These are phyloP conservation scores for Ramaria rubella DNA, from an alignment of 768 basidiomycete species.

Conservation along the genomic window DNA sequence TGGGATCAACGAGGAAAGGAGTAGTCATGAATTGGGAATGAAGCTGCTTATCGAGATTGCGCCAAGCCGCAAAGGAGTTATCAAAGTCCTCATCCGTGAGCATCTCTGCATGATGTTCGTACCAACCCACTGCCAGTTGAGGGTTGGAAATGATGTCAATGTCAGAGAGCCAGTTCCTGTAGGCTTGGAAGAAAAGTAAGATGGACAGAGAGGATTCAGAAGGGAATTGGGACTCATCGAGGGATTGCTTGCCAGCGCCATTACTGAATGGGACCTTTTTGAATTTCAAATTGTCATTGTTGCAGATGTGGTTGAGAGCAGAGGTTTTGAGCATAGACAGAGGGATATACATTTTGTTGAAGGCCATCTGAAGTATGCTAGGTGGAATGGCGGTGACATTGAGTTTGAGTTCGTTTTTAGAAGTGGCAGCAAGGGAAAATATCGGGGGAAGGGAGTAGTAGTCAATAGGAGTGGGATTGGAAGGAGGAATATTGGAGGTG, in stretches of 20 bases:
- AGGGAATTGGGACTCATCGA: neutral
- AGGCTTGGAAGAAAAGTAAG: neutral
- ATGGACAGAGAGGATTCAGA: neutral
- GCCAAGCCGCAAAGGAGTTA: neutral
- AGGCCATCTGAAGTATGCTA: neutral
- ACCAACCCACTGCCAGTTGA: neutral
- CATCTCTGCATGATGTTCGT: neutral
- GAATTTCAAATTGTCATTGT: neutral
- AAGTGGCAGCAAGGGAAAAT: neutral
- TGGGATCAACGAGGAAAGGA: neutral
- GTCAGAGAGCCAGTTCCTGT: neutral
- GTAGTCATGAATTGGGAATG: neutral
- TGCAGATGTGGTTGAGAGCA: neutral
- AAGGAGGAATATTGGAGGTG: neutral
- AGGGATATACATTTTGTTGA: neutral
- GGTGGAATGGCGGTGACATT: neutral
- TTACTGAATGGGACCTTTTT: neutral
- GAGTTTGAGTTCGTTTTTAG: neutral
- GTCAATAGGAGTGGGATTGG: neutral
- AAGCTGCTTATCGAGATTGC: neutral
- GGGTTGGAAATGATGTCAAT: neutral
- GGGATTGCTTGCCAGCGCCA: neutral
- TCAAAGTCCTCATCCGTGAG: neutral
- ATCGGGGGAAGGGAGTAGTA: neutral
- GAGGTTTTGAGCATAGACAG: neutral